Percentiles rank a stretch among this genome's conserved stretches.
Conservation (phyloP, 2,329 filamentous ascomycete genomes). For the Colletotrichum horii region DNA sequence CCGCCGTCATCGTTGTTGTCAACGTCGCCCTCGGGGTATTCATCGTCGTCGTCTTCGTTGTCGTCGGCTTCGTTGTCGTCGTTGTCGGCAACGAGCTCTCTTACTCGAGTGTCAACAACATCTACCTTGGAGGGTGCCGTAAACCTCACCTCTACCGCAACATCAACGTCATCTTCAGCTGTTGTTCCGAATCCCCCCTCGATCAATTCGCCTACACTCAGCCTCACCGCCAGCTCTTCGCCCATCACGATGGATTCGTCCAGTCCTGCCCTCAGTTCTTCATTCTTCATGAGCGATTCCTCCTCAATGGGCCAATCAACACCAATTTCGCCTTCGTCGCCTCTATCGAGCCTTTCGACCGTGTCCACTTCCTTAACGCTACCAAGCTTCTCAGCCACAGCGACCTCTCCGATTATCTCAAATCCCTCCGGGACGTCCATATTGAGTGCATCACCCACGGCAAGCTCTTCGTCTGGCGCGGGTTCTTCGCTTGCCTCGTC, state of each 20-base stretch:
- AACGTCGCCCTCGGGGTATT: too few relatives aligned
- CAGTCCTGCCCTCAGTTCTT: not conserved
- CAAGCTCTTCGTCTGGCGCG: not conserved
- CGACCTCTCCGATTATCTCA: not conserved
- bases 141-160: not conserved
- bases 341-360: not conserved
- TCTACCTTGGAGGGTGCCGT: not conserved
- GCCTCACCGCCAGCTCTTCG: not conserved
- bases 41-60: too few relatives aligned
- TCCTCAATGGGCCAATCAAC: not conserved
- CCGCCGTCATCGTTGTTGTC: fast-evolving
- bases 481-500: not conserved
- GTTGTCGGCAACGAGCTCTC: not conserved
- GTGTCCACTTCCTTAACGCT: not conserved
- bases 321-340: not conserved
- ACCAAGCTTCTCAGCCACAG: not conserved
- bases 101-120: not conserved
- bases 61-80: too few relatives aligned
- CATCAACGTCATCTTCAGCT: not conserved
- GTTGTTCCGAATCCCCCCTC: not conserved
- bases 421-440: not conserved
- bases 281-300: not conserved
- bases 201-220: not conserved
- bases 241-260: not conserved
- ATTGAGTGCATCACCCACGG: not conserved